Evolutionary conservation across 805 yeast species (phyloP), one percentile per base, ranked within the genome.

Genomic region (Lipomyces sp.): DNA sequence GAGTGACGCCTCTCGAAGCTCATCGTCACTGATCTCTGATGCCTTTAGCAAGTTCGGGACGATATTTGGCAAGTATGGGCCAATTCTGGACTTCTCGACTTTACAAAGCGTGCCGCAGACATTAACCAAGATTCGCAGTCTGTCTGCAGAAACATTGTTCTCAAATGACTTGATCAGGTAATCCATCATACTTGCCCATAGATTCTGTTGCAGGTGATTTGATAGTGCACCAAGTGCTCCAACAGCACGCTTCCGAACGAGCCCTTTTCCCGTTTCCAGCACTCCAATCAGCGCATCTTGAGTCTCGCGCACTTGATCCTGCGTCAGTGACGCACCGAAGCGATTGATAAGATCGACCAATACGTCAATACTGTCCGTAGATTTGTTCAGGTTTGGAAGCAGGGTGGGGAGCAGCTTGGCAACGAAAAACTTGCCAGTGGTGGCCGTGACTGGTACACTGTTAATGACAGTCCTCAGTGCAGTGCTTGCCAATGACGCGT

Each of bases 321-420:
- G 52, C 0, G 69, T 55, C 31, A 81, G 66, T 3, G 68, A 67
- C 16, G 67, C 58, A 2, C 83, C 81, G 52, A 80, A 67, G 48
- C 74, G 70, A 51, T 73, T 74, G 41, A 81, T 67, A 36, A 83
- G 57, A 58, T 82, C 87, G 21, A 76, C 71, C 39, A 83, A 63
- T 4, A 82, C 73, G 62, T 84, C 91, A 55, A 83, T 74, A 36
- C 75, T 69, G 59, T 84, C 89, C 32, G 82, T 73, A 0, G 74
- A 61, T 4, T 55, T 50, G 24, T 37, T 50, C 24, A 50, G 41
- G 24, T 28, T 44, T 14, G 52, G 55, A 8, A 45, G 50, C n/a
- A 58, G 49, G 5, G 49, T 57, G 6, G 62, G 63, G n/a, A 66
- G 58, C 11, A 70, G 51, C 1, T 55, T 43, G 26, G 53, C 41